Conservation (phyloP, 306 rosid species). For the Trifolium repens region DNA sequence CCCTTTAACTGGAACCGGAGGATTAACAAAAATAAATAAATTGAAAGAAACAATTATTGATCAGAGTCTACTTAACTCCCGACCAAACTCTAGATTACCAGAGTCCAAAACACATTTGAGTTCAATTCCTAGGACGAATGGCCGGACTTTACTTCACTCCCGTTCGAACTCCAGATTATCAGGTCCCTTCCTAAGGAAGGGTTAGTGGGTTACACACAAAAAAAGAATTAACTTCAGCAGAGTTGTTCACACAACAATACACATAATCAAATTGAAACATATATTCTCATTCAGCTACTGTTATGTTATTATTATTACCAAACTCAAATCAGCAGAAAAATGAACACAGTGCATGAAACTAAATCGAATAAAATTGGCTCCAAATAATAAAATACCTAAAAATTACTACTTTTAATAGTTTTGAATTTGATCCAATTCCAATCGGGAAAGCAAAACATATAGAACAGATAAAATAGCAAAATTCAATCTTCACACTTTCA, state of each 20-base stretch:
- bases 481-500: neutral
- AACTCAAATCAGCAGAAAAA: conserved; percentile 28
- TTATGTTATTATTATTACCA: neutral
- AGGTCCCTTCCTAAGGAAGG: too few species aligned
- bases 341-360: conserved; percentile 32
- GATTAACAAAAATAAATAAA: too few species aligned
- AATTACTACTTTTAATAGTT: neutral
- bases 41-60: too few species aligned
- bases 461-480: conserved; percentile 1
- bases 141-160: too few species aligned
- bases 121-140: too few species aligned
- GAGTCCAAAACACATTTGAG: too few species aligned
- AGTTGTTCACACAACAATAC: neutral
- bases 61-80: too few species aligned
- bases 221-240: neutral
- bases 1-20: too few species aligned
- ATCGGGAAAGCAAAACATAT: conserved; percentile 11
- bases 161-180: too few species aligned
- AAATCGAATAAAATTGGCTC: conserved; percentile 9
- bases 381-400: neutral
- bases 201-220: too few species aligned
- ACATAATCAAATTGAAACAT: neutral
- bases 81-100: too few species aligned
- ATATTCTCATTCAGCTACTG: conserved; percentile 6
- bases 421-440: conserved; percentile 36